These are phyloP conservation scores for Saccharomycopsis microspora DNA, from an alignment of 805 yeast species.

Conservation along the genomic window DNA sequence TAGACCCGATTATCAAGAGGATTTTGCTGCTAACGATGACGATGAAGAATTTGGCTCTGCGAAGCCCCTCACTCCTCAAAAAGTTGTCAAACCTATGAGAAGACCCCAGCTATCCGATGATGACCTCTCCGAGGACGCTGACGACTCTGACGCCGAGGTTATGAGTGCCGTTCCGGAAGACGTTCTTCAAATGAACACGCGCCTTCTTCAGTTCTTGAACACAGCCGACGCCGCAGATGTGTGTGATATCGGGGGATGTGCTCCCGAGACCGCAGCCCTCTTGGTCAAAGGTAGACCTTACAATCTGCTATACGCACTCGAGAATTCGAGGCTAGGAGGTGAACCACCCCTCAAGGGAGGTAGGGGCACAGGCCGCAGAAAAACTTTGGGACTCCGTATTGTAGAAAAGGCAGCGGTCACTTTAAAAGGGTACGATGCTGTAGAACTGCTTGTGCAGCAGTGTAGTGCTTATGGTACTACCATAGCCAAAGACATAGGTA, in stretches of 20 bases:
- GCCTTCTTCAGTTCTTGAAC: conserved; percentile 69
- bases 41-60: conserved; percentile 20
- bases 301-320: conserved; percentile 42
- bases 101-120: conserved; percentile 19
- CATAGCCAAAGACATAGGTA: conserved; percentile 59
- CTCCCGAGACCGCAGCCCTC: conserved; percentile 51
- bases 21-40: conserved; percentile 19
- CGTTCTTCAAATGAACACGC: conserved; percentile 17
- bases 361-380: conserved; percentile 31
- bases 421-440: conserved; percentile 84
- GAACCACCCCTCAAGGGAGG: conserved; percentile 20
- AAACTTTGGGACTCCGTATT: conserved; percentile 61
- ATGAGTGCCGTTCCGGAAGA: not conserved
- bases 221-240: conserved; percentile 65
- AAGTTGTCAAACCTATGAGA: conserved; percentile 1
- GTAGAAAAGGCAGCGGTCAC: conserved; percentile 61
- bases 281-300: conserved; percentile 68
- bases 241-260: conserved; percentile 66
- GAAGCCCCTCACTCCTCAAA: not conserved
- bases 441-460: conserved; percentile 77
- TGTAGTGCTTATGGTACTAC: conserved; percentile 70
- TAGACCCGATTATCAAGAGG: conserved; percentile 23
- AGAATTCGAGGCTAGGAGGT: conserved; percentile 38
- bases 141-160: conserved; percentile 32
- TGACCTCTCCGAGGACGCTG: conserved; percentile 34